Evolutionary conservation across 306 rosid species (phyloP), one percentile per base, ranked within the genome.

Genomic region (Benincasa hispida): DNA sequence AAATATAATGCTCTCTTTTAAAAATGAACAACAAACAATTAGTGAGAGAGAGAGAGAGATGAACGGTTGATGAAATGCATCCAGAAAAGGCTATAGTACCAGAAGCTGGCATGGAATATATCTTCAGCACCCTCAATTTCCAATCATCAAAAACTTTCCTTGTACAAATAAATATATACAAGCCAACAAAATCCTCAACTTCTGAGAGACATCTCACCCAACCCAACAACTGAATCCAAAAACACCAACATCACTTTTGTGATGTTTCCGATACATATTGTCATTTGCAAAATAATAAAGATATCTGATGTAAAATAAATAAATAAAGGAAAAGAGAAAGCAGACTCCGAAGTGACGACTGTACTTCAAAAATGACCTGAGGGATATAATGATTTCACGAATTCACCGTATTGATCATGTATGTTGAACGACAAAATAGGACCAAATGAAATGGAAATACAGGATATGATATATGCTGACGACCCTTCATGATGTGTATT

Each of bases 361-460:
- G 41, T 47, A 72, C 76, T 72, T 47, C 76, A 72, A 72, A 48
- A 72, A 48, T 48, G 76, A 45, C 59, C 74, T 12, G 10, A 47
- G 76, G 22, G 76, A 70, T 70, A 25, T 70, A 82, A 82, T 81
- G 82, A 84, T 70, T 79, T 83, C 79, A 82, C 78, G 90, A 87
- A 89, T 86, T 86, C 89, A 83, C 79, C 79, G 87, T 81, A 74
- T 68, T 53, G 80, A 81, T 77, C 56, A 34, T 79, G 81, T 85
- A 28, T 75, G 82, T 83, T 78, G 78, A 76, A 80, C 81, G 57
- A 72, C 74, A 57, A 61, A 86, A 74, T 60, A 8, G 13, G 77
- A 77, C 53, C 75, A 59, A 80, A 81, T 69, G 62, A 80, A 86
- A 85, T 80, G 93, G 85, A 84, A 55, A 81, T 56, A 80, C 55